Evolutionary conservation across 441 rosid genomes (phyloP).

Genomic region (Arabidopsis lyrata): DNA sequence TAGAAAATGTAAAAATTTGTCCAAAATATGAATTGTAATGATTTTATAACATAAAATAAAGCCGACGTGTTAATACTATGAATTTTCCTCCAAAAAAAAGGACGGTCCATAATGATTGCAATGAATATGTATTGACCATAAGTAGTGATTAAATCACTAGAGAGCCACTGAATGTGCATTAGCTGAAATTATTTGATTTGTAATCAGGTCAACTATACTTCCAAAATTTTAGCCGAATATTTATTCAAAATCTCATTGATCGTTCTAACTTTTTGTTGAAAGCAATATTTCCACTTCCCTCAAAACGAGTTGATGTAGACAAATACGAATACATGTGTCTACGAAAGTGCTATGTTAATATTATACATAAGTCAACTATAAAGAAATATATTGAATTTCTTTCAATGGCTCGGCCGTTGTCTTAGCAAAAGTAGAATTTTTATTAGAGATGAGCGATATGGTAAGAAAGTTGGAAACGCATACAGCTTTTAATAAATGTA

Average conservation of each 20-base stretch:
- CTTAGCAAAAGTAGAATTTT: neutral
- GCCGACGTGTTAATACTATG: neutral
- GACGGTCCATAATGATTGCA: slow-evolving; percentile 9
- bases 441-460: neutral
- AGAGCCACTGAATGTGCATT: slow-evolving; percentile 30
- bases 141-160: slow-evolving; percentile 16
- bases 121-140: slow-evolving; percentile 27
- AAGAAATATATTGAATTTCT: neutral
- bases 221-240: neutral
- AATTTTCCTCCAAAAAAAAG: neutral
- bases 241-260: neutral
- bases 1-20: too few relatives aligned
- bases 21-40: neutral
- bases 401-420: neutral
- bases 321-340: slow-evolving; percentile 1
- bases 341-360: neutral
- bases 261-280: neutral
- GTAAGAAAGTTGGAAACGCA: neutral
- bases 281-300: slow-evolving; percentile 8
- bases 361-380: neutral
- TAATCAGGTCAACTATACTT: slow-evolving; percentile 12
- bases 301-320: neutral
- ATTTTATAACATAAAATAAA: neutral
- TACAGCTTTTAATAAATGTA: neutral
- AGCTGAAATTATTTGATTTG: slow-evolving; percentile 19